These are phyloP conservation scores for Chamaecyparis obtusa DNA, from an alignment of 75 land plant species.

Conservation along the genomic window DNA sequence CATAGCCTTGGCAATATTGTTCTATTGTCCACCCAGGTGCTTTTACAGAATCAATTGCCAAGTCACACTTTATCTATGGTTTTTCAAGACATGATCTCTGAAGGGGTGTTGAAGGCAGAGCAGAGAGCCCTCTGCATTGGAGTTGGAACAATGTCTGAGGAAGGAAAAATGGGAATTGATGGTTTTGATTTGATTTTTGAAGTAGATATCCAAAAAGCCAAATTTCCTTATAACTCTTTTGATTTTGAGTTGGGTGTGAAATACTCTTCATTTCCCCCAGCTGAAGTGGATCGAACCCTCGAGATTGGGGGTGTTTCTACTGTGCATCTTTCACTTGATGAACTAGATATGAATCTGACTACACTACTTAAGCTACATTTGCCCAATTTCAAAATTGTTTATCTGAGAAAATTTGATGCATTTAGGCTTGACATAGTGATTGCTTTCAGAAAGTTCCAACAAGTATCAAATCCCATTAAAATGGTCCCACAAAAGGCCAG, in stretches of 20 bases:
- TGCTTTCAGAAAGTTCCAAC: conserved; percentile 27
- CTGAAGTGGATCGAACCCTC: conserved; percentile 35
- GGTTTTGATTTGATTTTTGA: conserved; percentile 19
- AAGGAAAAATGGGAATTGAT: neutral
- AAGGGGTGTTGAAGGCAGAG: too few relatives aligned
- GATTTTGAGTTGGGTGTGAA: conserved; percentile 33
- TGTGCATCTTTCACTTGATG: conserved; percentile 19
- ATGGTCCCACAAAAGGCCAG: neutral
- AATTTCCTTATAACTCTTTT: conserved; percentile 27
- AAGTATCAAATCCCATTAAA: neutral
- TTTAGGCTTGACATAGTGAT: conserved; percentile 35
- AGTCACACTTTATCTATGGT: too few relatives aligned
- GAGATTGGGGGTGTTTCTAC: conserved; percentile 47
- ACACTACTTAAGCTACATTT: conserved; percentile 18
- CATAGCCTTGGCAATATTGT: too few relatives aligned
- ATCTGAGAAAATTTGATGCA: conserved; percentile 35
- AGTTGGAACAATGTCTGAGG: neutral
- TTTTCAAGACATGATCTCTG: too few relatives aligned
- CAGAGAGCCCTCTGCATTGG: conserved; percentile 49
- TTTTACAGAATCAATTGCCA: too few relatives aligned
- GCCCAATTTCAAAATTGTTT: conserved; percentile 39
- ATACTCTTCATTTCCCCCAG: conserved; percentile 17
- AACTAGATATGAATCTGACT: conserved; percentile 16
- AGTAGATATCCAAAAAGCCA: conserved; percentile 22
- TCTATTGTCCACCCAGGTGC: too few relatives aligned